Base-by-base conservation (phyloP, 257 asterid species). In the Ballota nigra region DNA sequence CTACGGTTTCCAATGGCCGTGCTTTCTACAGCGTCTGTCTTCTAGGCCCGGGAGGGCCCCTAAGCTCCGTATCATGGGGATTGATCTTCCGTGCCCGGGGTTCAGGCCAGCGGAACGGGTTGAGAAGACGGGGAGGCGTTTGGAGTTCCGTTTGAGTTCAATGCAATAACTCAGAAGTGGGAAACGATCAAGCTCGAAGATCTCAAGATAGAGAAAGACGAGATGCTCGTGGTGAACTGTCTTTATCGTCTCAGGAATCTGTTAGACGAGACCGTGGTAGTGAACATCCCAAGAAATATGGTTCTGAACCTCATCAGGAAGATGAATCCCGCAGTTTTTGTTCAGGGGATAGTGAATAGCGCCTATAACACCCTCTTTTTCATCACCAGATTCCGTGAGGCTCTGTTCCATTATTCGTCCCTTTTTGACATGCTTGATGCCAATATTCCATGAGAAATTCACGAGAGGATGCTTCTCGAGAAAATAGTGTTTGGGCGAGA, bases 351-450 rank as follows among this genome's bases (percentile, higher is more conserved):
- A 1, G 75, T 78, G 43, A 85, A 85, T 49, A 87, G 89, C 2
- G 55, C 85, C 29, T 82, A 80, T 12, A 80, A 71, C 15, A 78
- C 87, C 28, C 89, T 89, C 0, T 84, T 86, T 52, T 86, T 84
- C 66, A 86, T n/a, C n/a, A n/a, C n/a, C n/a, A n/a, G n/a, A n/a
- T n/a, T n/a, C n/a, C n/a, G n/a, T n/a, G n/a, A n/a, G 77, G 87
- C 91, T 0, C 64, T 86, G 43, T 84, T 84, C 24, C 86, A 84
- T 64, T 84, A 72, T 12, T 86, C 89, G 0, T 77, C 89, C 1
- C 20, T 86, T 3, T 86, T 84, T 61, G 91, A 86, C 28, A 86
- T 86, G 87, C 79, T 84, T n/a, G 91, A 86, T 38, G 77, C 83
- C 52, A 86, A 69, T 26, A 74, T 86, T 11, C 85, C 83, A 33